Evolutionary conservation across 2,329 filamentous ascomycete genomes (phyloP), one percentile per base, ranked within the genome.

Genomic region (Calonectria leucothoes): DNA sequence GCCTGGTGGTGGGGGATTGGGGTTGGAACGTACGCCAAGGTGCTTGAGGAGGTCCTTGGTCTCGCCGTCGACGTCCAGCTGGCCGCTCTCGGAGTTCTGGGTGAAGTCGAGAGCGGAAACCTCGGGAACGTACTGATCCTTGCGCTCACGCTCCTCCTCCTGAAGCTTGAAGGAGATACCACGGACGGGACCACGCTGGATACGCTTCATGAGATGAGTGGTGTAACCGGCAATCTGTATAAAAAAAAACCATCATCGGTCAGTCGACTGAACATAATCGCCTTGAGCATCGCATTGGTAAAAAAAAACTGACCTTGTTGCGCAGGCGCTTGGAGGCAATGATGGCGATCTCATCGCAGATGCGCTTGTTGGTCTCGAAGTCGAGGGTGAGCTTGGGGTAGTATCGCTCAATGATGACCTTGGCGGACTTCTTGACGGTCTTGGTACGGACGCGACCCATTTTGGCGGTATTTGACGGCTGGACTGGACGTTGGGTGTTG

Each of bases 151-250:
- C 94, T 99, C 97, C 92, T 99, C 97, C 91, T 99, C 97, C 91
- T 99, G 97, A 76, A 99, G 95, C 93, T 99, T 99, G 96, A 99
- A 99, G 89, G 97, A 99, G 90, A 99, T 99, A 91, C 97, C 97
- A 84, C 97, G 97, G 89, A 99, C 97, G 81, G 97, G 97, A 81
- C 97, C 97, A 88, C 97, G 95, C 92, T 98, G 97, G 84, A 99
- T 99, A 89, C 97, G 97, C 94, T 98, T 98, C 97, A 99, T 99
- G 89, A 97, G 88, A 87, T 98, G 95, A 81, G 97, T 98, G 84
- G 96, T 98, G 93, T 98, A 98, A 84, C 97, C 97, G 85, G 97
- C 96, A 90, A 98, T 97, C 95, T 96, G 80, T 68, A 45, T 23
- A 23, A 65, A 48, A 61, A n/a, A 63, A 52, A 61, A 20, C 20